These are phyloP conservation scores for Colletotrichum echinochloae DNA, from an alignment of 2,329 filamentous ascomycete species.

Conservation along the genomic window DNA sequence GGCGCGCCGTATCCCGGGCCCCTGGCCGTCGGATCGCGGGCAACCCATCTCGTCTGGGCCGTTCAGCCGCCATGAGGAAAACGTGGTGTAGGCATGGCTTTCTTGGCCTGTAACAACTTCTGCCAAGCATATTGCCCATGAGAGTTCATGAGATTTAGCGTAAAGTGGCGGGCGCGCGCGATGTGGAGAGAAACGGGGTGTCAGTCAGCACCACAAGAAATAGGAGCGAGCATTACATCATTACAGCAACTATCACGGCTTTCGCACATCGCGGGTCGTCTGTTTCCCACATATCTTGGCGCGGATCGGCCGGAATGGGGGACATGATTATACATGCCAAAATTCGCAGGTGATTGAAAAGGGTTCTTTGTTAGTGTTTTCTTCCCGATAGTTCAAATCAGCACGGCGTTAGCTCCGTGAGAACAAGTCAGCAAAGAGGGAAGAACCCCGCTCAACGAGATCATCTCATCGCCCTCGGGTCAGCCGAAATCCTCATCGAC, in stretches of 20 bases:
- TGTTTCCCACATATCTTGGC: background rate
- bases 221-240: conserved; percentile 10
- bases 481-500: background rate
- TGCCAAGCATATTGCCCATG: background rate
- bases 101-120: background rate
- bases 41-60: background rate
- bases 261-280: background rate
- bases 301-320: conserved; percentile 28
- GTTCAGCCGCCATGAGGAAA: background rate
- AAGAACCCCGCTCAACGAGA: conserved; percentile 24
- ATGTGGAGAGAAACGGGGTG: conserved; percentile 15
- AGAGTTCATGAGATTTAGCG: background rate
- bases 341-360: background rate
- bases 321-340: background rate
- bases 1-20: background rate
- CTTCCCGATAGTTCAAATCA: background rate
- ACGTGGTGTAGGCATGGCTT: background rate
- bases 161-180: background rate
- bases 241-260: no score
- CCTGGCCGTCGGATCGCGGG: background rate
- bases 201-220: conserved; percentile 11
- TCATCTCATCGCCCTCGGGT: background rate
- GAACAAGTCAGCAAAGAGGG: conserved; percentile 26
- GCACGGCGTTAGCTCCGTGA: conserved; percentile 17
- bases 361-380: background rate